Conservation (phyloP, 192 early-diverging fungal genomes). For the Linnemannia elongata region DNA sequence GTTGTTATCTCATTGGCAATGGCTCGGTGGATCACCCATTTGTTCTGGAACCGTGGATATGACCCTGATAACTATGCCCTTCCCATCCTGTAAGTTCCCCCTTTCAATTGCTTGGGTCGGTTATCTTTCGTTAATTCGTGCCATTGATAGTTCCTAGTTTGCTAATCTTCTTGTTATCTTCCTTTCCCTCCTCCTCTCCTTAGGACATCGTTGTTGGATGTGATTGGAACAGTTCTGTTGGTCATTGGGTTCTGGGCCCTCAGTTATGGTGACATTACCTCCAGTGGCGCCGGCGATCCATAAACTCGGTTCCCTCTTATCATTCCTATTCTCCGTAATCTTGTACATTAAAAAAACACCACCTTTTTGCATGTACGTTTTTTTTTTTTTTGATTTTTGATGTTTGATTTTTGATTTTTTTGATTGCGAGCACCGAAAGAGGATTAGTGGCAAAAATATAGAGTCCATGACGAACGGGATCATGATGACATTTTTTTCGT, state of each 20-base stretch:
- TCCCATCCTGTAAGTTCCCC: constrained; percentile 68
- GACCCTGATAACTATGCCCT: constrained; percentile 84
- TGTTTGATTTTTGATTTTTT: neutral
- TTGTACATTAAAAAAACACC: neutral
- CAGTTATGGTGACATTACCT: constrained; percentile 9
- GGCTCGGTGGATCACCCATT: constrained; percentile 66
- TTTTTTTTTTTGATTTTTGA: neutral
- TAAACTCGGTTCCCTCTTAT: neutral
- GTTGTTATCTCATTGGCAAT: constrained; percentile 68
- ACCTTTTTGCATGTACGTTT: neutral
- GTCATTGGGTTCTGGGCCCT: constrained; percentile 63
- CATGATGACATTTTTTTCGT: neutral
- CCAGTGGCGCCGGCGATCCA: constrained; percentile 15
- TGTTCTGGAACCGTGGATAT: constrained; percentile 77
- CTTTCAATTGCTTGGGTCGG: neutral
- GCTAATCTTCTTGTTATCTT: constrained; percentile 11
- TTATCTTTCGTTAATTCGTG: constrained; percentile 2
- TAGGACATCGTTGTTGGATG: constrained; percentile 80
- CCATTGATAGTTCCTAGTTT: neutral
- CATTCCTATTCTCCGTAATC: neutral
- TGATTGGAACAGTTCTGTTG: constrained; percentile 74
- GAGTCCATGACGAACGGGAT: neutral
- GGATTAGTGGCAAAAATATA: neutral
- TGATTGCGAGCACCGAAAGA: neutral
- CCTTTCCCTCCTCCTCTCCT: constrained; percentile 10